Evolutionary conservation across 2,329 filamentous ascomycete genomes (phyloP), one percentile per base, ranked within the genome.

Genomic region (Ascochyta lentis): DNA sequence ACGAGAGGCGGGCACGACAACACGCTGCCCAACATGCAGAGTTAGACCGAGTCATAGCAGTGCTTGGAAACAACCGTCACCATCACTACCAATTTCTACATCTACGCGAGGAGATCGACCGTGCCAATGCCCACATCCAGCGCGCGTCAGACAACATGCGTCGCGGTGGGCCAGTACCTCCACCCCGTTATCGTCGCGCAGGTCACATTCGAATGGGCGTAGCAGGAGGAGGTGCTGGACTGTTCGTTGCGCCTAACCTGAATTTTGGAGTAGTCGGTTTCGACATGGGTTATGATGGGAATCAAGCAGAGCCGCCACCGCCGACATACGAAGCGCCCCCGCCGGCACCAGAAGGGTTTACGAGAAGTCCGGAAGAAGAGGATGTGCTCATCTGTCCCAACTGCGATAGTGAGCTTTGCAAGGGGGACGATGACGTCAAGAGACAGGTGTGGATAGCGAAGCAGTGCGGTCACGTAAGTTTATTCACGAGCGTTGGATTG

Each of bases 371-470:
- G 0, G 84, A 80, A 35, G 88, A 91, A 33, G 86, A 91, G 15
- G 84, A 90, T 34, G 81, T 90, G 0, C 83, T 94, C 2, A 82
- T 96, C 1, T 99, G 95, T 72, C 91, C 94, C 0, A 91, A 91
- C 55, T 99, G 95, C 67, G 88, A 89, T 16, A 84, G 90, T 55
- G 94, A 98, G 76, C 79, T 99, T 15, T 89, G 91, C 6, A 86
- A 89, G 46, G 90, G 92, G 13, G 86, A 86, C 0, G 80, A 82
- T 22, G 80, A 84, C 26, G 72, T 80, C 31, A 92, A 96, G 76
- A 88, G 91, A 70, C 90, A 96, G 67, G 94, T 98, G 59, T 98
- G 93, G 92, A 89, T 95, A 0, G 83, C 95, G 33, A 96, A 93
- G 76, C 84, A 84, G 47, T 99, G 95, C 73, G 95, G 95, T 61